A percentile compares a stretch with the other conserved stretches of the same genome.
These are phyloP conservation scores for Rugonectria rugulosa DNA, from an alignment of 2,329 filamentous ascomycete genomes.

Conservation along the genomic window DNA sequence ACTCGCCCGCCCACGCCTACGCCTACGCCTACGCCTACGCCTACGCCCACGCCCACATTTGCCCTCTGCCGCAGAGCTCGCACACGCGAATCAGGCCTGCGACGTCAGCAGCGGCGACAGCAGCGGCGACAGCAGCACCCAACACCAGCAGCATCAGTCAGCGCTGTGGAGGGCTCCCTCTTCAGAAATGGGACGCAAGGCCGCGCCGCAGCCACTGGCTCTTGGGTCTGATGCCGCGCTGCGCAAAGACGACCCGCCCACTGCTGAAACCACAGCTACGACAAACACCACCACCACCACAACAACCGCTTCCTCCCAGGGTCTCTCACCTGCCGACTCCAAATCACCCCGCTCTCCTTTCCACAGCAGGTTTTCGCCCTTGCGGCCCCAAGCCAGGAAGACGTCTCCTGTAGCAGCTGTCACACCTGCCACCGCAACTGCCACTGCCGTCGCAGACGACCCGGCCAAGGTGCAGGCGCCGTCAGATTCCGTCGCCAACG, in stretches of 20 bases:
- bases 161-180: no score
- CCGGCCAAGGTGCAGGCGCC: slow-evolving; percentile 37
- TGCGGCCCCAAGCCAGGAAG: slow-evolving; percentile 37
- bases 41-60: slow-evolving; percentile 23
- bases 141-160: no score
- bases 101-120: slow-evolving; percentile 36
- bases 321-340: slow-evolving; percentile 45
- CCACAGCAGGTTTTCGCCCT: slow-evolving; percentile 49
- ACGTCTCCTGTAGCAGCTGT: slow-evolving; percentile 12
- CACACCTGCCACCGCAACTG: slow-evolving; percentile 27
- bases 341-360: slow-evolving; percentile 56
- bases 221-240: slow-evolving; percentile 53
- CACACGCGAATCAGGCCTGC: slow-evolving; percentile 31
- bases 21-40: not conserved
- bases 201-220: slow-evolving; percentile 65
- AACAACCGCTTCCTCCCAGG: slow-evolving; percentile 28
- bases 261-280: slow-evolving; percentile 41
- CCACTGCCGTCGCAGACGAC: slow-evolving; percentile 30
- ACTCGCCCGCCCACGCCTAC: slow-evolving; percentile 23
- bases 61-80: slow-evolving; percentile 31
- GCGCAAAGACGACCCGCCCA: slow-evolving; percentile 39
- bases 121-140: no score
- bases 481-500: slow-evolving; percentile 36
- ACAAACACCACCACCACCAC: slow-evolving; percentile 25
- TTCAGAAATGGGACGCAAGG: slow-evolving; percentile 63